Conservation (phyloP, 2,329 filamentous ascomycete genomes). For the Diaporthe nobilis region DNA sequence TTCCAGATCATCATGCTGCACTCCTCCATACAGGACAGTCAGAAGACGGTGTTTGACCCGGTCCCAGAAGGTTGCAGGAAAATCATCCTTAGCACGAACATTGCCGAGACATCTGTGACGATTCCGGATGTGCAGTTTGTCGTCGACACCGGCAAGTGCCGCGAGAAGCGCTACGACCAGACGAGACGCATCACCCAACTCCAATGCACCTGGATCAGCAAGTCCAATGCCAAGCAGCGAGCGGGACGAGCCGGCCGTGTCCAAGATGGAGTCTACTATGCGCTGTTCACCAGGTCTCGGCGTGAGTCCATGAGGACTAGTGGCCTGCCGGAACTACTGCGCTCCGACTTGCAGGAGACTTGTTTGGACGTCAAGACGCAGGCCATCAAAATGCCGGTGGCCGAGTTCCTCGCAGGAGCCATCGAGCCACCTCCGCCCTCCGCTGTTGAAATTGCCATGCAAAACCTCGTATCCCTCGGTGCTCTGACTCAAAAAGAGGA, state of each 20-base stretch:
- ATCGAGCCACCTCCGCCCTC: slow-evolving; percentile 59
- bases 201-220: slow-evolving; percentile 60
- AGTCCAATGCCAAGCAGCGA: slow-evolving; percentile 62
- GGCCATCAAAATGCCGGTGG: slow-evolving; percentile 54
- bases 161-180: slow-evolving; percentile 57
- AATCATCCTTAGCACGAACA: slow-evolving; percentile 64
- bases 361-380: slow-evolving; percentile 60
- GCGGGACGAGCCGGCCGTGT: slow-evolving; percentile 65
- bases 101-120: slow-evolving; percentile 65
- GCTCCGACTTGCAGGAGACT: slow-evolving; percentile 58
- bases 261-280: slow-evolving; percentile 63
- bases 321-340: slow-evolving; percentile 57
- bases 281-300: slow-evolving; percentile 55
- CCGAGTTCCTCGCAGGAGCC: slow-evolving; percentile 56
- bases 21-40: slow-evolving; percentile 57
- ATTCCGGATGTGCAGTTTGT: slow-evolving; percentile 66
- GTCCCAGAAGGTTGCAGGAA: slow-evolving; percentile 58
- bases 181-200: slow-evolving; percentile 54
- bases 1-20: slow-evolving; percentile 63
- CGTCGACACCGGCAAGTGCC: slow-evolving; percentile 59
- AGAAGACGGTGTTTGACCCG: slow-evolving; percentile 58
- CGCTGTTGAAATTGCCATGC: slow-evolving; percentile 55
- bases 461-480: slow-evolving; percentile 55
- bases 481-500: slow-evolving; percentile 59
- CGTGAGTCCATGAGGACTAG: slow-evolving; percentile 46